Base-by-base conservation (phyloP, 805 yeast genomes). In the Nakazawaea anatomiae region DNA sequence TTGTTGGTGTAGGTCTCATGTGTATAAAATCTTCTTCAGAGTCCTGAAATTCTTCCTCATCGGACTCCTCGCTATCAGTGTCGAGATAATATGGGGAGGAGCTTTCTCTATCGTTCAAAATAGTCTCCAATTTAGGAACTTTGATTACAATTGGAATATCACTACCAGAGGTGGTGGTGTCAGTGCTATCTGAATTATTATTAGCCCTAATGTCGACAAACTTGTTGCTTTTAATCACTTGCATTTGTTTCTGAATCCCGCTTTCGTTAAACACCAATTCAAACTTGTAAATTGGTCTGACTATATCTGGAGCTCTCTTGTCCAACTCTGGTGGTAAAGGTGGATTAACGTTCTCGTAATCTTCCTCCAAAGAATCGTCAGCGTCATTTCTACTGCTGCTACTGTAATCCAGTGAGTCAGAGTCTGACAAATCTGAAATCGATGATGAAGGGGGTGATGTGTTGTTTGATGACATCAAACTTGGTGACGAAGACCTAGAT, bases 301-400 rank as follows among this genome's bases (percentile, higher is more conserved):
- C 60, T 8, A 76, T 63, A 30, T 74, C 77, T 3, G 82, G 80
- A 0, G 76, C 71, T 6, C 70, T 58, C 43, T 61, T 64, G 42
- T 66, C 62, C 38, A 80, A 59, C 53, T 77, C 81, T 3, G 79
- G 79, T 6, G 80, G 80, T 4, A 60, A 38, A 5, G 68, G 68
- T 1, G 50, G 49, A 1, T 40, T 34, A 34, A 29, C 46, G 57
- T 44, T 11, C 48, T 58, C 25, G 50, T 18, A 32, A 18, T 45
- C 52, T n/a, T 46, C 47, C 10, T 50, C 52, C 28, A 31, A 6
- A 12, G 35, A 42, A 12, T 40, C 43, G 4, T 40, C 43, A 12
- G 38, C 7, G 9, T 47, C 53, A 25, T 49, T 40, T 27, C 30
- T 47, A 48, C 11, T 9, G 11, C 14, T 40, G n/a, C 30, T 47